Evolutionary conservation across 352 stramenopile genomes (phyloP), one percentile per base, ranked within the genome.

Genomic region (Peronosclerospora sorghi): DNA sequence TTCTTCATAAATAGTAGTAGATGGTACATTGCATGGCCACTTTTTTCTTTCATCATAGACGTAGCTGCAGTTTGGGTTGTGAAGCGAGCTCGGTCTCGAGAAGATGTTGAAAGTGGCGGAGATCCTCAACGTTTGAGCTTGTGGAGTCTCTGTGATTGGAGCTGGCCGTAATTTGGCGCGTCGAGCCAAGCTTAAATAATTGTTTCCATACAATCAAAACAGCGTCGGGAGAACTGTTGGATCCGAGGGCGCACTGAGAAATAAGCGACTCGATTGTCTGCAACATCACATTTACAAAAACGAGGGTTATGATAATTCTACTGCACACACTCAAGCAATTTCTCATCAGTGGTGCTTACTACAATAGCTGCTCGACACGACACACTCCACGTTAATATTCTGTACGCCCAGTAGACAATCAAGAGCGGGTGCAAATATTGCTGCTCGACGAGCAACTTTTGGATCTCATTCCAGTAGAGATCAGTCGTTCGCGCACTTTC

Each of bases 401-500:
- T 61, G 37, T 78, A 84, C 13, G 56, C 65, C 75, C 75, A 88
- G 41, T 88, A 84, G 2, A 72, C 45, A 13, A 76, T 48, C 12
- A 88, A 39, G 0, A 88, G 34, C 17, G 75, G 75, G 27, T 88
- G 75, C 1, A 86, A 38, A 28, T 82, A 88, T 12, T 68, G 63
- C 20, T 71, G 56, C 21, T 81, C 54, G 8, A 72, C 50, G 17
- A 84, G 28, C 26, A 76, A 80, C 18, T 68, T 65, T 46, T 88
- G 75, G 34, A 86, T 84, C 24, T 85, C 73, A 34, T 88, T 88
- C 75, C 75, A 88, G 45, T 88, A 84, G 9, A 53, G 29, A 53
- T 88, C 75, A 30, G 83, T 68, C 17, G 75, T 86, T 3, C 68
- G 64, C n/a, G 61, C 60, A 24, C 62, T 80, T 54, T 88, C 75